phyloP scores from a whole-genome alignment of 495 filamentous ascomycete species.

The Neurospora sp. region DNA sequence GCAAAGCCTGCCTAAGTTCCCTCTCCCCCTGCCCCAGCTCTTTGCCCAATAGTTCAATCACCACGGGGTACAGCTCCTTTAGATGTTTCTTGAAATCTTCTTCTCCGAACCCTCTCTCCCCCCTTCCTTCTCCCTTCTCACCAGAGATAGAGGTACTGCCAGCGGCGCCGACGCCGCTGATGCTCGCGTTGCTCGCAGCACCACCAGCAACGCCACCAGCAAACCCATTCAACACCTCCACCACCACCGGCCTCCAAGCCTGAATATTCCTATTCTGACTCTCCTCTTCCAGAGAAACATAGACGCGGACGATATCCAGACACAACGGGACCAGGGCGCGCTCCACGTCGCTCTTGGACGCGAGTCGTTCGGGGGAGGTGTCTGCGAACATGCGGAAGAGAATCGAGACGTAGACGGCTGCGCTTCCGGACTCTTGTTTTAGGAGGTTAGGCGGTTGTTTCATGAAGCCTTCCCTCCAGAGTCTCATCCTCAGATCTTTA shows the following conservation, averaged over 20 bases:
- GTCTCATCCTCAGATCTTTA: constrained; percentile 84
- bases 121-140: too few relatives aligned
- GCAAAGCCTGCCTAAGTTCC: constrained; percentile 68
- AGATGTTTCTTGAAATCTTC: constrained; percentile 75
- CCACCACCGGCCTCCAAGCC: constrained; percentile 93
- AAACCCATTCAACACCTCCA: constrained; percentile 95
- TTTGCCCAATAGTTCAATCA: constrained; percentile 70
- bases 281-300: constrained; percentile 78
- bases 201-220: constrained; percentile 23
- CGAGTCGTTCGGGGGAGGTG: constrained; percentile 67
- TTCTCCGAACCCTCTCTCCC: constrained; percentile 47
- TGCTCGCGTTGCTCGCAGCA: too few relatives aligned
- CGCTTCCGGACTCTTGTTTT: constrained; percentile 91
- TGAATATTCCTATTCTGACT: constrained; percentile 91
- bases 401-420: constrained; percentile 88
- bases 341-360: constrained; percentile 72
- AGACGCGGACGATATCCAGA: constrained; percentile 80
- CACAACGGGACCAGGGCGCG: constrained; percentile 87
- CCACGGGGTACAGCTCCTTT: constrained; percentile 73
- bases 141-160: too few relatives aligned
- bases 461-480: constrained; percentile 99
- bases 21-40: constrained; percentile 49
- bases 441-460: constrained; percentile 97
- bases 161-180: too few relatives aligned
- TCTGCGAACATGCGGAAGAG: constrained; percentile 96